These are phyloP conservation scores for Hypoxylon intermedium DNA, from an alignment of 495 filamentous ascomycete species.

Conservation along the genomic window DNA sequence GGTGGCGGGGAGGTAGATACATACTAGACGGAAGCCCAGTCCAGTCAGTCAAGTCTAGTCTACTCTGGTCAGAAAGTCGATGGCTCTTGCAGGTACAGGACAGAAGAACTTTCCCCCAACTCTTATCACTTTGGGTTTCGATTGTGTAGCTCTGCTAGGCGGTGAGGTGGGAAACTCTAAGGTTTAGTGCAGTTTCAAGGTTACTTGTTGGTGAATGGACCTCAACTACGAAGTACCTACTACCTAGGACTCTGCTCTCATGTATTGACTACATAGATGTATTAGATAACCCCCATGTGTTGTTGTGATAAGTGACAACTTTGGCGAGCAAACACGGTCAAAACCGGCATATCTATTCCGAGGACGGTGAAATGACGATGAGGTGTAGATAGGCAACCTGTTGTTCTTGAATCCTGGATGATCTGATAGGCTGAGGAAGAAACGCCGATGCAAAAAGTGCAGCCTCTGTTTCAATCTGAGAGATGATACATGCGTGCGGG, in stretches of 20 bases:
- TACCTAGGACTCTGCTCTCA: no score
- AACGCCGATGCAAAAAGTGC: conserved; percentile 1
- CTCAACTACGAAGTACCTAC: conserved; percentile 3
- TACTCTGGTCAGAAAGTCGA: background rate
- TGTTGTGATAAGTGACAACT: no score
- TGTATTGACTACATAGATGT: no score
- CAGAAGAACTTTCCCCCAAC: background rate
- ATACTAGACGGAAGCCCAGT: conserved; percentile 11
- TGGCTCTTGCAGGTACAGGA: conserved; percentile 9
- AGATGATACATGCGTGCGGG: conserved; percentile 14
- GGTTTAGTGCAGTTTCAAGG: conserved; percentile 4
- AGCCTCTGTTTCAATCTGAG: conserved; percentile 10
- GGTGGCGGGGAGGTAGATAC: conserved; percentile 31
- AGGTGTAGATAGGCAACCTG: background rate
- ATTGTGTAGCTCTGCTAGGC: no score
- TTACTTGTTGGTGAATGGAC: conserved; percentile 16
- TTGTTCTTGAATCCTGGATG: conserved; percentile 3
- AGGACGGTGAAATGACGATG: conserved; percentile 10
- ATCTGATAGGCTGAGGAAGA: conserved; percentile 19
- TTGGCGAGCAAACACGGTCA: no score
- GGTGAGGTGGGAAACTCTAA: conserved; percentile 13
- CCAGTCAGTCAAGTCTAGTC: background rate
- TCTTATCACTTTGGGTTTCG: conserved; percentile 13
- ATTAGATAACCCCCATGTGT: no score
- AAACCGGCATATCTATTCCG: background rate